Conservation (phyloP, 2,329 filamentous ascomycete genomes). For the Pseudogymnoascus pannorum region DNA sequence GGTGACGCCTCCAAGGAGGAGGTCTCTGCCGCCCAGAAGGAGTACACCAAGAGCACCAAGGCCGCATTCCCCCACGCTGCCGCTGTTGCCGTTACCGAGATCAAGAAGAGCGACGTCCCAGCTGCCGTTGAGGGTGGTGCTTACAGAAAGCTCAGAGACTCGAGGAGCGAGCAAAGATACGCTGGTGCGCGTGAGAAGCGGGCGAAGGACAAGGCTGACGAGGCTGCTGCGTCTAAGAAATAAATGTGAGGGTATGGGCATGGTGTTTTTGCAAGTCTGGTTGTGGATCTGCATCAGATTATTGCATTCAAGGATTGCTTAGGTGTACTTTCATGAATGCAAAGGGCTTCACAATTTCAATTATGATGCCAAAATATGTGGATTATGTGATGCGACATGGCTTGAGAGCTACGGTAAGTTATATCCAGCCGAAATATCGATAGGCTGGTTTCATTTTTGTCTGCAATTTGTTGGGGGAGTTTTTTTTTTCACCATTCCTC, state of each 20-base stretch:
- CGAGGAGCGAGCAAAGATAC: constrained; percentile 75
- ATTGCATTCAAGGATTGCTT: constrained; percentile 27
- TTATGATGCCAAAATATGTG: constrained; percentile 1
- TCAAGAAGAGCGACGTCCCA: constrained; percentile 77
- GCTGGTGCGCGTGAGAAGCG: constrained; percentile 89
- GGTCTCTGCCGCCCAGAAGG: constrained; percentile 56
- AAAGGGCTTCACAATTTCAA: constrained; percentile 19
- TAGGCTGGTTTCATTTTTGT: neutral
- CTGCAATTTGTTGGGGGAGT: neutral
- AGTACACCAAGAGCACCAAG: constrained; percentile 49
- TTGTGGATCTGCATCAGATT: constrained; percentile 25
- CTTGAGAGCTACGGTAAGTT: neutral
- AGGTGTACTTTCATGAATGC: constrained; percentile 32
- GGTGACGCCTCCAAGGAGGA: constrained; percentile 81
- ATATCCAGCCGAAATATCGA: neutral
- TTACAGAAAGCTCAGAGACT: constrained; percentile 76
- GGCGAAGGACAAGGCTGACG: constrained; percentile 77
- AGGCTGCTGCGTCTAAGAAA: constrained; percentile 74
- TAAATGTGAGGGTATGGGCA: constrained; percentile 40
- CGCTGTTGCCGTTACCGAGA: constrained; percentile 58
- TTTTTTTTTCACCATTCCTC: neutral
- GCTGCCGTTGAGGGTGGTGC: constrained; percentile 72
- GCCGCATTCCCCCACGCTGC: constrained; percentile 66
- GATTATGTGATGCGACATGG: neutral
- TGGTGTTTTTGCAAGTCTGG: constrained; percentile 25